Evolutionary conservation across 495 filamentous ascomycete genomes (phyloP).

Genomic region (Physcia stellaris): DNA sequence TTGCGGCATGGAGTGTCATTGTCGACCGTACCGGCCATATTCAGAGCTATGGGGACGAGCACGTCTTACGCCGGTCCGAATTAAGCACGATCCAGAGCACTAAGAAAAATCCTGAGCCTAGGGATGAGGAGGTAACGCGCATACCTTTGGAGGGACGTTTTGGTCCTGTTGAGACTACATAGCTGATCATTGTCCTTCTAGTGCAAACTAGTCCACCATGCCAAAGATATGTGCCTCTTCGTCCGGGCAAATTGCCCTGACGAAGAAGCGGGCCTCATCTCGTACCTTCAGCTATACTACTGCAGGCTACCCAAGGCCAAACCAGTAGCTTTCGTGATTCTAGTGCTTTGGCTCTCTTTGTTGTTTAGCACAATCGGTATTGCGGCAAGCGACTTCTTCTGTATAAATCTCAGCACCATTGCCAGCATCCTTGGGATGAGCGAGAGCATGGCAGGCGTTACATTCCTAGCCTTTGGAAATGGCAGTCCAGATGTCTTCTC

Average conservation of each 20-base stretch:
- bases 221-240: constrained; percentile 74
- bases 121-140: background rate
- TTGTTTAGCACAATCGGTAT: constrained; percentile 98
- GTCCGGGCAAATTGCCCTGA: constrained; percentile 69
- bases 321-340: constrained; percentile 59
- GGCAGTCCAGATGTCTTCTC: constrained; percentile 99
- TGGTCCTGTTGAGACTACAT: no score
- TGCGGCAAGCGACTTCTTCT: constrained; percentile 95
- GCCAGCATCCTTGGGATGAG: constrained; percentile 79
- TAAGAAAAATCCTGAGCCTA: no score
- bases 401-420: constrained; percentile 89
- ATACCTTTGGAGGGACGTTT: background rate
- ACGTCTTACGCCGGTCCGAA: no score
- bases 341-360: constrained; percentile 74
- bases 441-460: constrained; percentile 92
- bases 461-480: constrained; percentile 94
- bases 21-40: constrained; percentile 6
- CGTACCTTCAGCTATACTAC: constrained; percentile 88
- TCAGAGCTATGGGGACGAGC: no score
- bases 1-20: constrained; percentile 16
- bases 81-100: no score
- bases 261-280: constrained; percentile 78
- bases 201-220: constrained; percentile 70
- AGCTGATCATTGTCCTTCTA: constrained; percentile 20
- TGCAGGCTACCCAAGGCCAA: constrained; percentile 59